These are phyloP conservation scores for Epichloe sylvatica DNA, from an alignment of 2,329 filamentous ascomycete genomes.

Conservation along the genomic window DNA sequence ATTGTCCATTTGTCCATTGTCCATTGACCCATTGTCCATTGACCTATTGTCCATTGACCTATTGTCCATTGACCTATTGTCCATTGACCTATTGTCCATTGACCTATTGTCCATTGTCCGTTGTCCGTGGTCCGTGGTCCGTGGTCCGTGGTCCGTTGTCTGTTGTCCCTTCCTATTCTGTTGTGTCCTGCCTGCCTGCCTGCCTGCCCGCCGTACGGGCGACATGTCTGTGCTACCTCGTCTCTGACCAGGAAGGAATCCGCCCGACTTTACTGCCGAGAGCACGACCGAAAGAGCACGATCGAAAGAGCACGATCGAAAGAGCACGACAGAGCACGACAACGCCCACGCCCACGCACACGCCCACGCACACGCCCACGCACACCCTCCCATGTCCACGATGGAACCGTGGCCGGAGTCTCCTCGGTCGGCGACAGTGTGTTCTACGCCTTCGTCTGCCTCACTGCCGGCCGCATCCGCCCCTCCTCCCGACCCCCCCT, in stretches of 20 bases:
- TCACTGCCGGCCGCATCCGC: not conserved
- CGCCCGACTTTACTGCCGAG: slow-evolving; percentile 6
- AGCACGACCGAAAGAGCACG: not conserved
- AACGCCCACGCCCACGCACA: not conserved
- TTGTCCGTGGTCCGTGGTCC: accelerated
- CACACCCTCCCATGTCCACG: not conserved
- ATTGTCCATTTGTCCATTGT: no score
- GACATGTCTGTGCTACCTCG: slow-evolving; percentile 6
- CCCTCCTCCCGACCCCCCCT: slow-evolving; percentile 2
- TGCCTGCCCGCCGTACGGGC: not conserved
- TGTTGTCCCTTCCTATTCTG: not conserved
- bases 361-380: no score
- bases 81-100: no score
- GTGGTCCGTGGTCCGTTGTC: no score
- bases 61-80: no score
- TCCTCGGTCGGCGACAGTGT: slow-evolving; percentile 16
- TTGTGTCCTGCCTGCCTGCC: not conserved
- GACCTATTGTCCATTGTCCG: no score
- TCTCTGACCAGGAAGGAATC: slow-evolving; percentile 4
- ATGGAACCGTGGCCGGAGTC: slow-evolving; percentile 20
- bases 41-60: no score
- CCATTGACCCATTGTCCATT: no score
- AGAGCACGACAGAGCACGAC: not conserved
- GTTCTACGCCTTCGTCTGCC: not conserved
- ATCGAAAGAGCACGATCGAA: not conserved